Base-by-base conservation (phyloP, 2,329 filamentous ascomycete species). In the Trichoderma sp. region DNA sequence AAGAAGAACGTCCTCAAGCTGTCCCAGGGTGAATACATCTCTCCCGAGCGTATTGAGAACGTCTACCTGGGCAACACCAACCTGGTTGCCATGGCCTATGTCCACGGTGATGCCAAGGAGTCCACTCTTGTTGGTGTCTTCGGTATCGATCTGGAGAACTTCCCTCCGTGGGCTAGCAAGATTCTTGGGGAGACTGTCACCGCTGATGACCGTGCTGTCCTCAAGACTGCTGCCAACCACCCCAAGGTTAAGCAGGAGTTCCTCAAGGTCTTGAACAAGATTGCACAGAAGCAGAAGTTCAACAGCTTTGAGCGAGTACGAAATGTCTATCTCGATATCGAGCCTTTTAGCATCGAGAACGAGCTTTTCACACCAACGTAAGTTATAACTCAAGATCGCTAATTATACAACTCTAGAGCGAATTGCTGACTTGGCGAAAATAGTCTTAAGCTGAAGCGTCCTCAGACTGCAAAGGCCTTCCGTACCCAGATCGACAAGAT, bases 1-100 rank as follows among this genome's bases (percentile, higher is more conserved):
- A 91, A 94, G 82, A 99, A 99, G 91, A 98, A 98, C 81, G 93
- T 99, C n/a, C 89, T 99, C 78, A 99, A 99, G 87, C 88, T 99
- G 68, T 91, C 95, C 0, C 96, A 99, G 81, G 96, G 96, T 79
- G 96, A 99, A 83, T 99, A 99, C 82, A 93, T 99, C 76, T 97
- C 94, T 1, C 96, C 96, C 16, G 96, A 99, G 83, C 92, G 94
- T 69, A 93, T 99, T 77, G 96, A 99, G 84, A 97, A 97, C 79
- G 91, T 97, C 43, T 96, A 94, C 80, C 85, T 96, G 72, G 93
- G 92, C 72, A 94, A 91, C 81, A 90, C 90, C 72, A 91, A 88
- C 72, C 89, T 94, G 74, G 83, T 98, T 31, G 87, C 89, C 27
- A 91, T 91, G 77, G 94, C 91, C 3, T 97, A 93, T 77, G 92